phyloP scores from a whole-genome alignment of 2,329 filamentous ascomycete species.

The Nannizzia gypsea region DNA sequence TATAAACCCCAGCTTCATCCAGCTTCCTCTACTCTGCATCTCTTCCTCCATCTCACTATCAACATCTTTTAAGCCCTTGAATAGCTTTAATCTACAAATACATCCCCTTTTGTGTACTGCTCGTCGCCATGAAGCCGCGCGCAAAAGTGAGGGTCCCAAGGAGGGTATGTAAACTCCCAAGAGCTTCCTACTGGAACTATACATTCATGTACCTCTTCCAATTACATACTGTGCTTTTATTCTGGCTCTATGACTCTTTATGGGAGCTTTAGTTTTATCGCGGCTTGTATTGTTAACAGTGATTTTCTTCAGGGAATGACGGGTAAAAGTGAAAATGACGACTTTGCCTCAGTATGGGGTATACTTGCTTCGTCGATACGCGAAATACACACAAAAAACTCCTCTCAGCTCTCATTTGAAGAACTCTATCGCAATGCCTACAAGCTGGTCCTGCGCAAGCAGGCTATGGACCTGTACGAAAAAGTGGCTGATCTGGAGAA shows the following conservation, averaged over 20 bases:
- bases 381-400: slow-evolving; percentile 87
- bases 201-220: background rate
- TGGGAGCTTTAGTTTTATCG: background rate
- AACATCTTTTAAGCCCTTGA: background rate
- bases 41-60: background rate
- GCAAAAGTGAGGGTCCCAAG: slow-evolving; percentile 56
- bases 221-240: background rate
- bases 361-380: slow-evolving; percentile 62
- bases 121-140: slow-evolving; percentile 38
- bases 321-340: slow-evolving; percentile 48
- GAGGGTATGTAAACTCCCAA: slow-evolving; percentile 42
- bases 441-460: slow-evolving; percentile 81
- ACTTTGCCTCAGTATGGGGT: slow-evolving; percentile 79
- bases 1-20: background rate
- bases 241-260: background rate
- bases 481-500: slow-evolving; percentile 70
- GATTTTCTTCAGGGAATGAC: slow-evolving; percentile 39
- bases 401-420: slow-evolving; percentile 83
- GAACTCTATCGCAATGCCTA: slow-evolving; percentile 90
- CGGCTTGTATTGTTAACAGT: background rate
- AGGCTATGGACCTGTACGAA: slow-evolving; percentile 69
- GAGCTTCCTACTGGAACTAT: background rate
- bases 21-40: background rate
- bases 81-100: background rate
- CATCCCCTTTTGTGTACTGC: background rate